Base-by-base conservation (phyloP, 805 yeast genomes). In the Metschnikowia gelsemii region DNA sequence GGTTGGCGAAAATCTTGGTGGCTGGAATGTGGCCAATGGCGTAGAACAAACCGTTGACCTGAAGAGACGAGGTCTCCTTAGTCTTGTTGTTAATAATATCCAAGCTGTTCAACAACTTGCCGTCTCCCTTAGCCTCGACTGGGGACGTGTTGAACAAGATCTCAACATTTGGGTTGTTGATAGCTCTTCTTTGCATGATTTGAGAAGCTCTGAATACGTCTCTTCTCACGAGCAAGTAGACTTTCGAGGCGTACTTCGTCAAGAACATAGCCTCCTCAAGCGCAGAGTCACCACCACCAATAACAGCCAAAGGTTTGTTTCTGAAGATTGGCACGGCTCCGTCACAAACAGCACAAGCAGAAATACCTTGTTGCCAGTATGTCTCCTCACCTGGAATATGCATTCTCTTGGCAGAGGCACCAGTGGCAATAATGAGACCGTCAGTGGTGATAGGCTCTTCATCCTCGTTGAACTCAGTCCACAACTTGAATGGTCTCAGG, bases 241-340 rank as follows among this genome's bases (percentile, higher is more conserved):
- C 99, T 75, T 93, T 93, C 40, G 97, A 88, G 50, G 96, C 99
- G 69, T 93, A 93, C 68, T 93, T 93, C 58, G 99, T 93, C 65
- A 93, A 77, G 71, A 93, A 93, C 53, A 87, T 73, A 23, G 99
- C 99, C 73, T 93, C 99, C 73, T 93, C 99, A 68, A 98, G 95
- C 14, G 99, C 99, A 54, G 97, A 89, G 70, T 93, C 99, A 66
- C 99, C 99, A 54, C 99, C 99, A 46, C 99, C 99, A 54, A 93
- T 75, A 43, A 93, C 99, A 19, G 96, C 98, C 63, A 93, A 79
- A 28, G 99, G 98, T 70, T 89, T 86, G 76, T 93, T 86, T 77
- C 98, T 87, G 76, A 93, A 93, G 57, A 93, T 90, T 56, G 99
- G 99, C 36, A 93, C 95, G 24, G 99, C 99, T 69, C 99, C 99